Evolutionary conservation across 2,329 filamentous ascomycete genomes (phyloP).

Genomic region (Escovopsis sp.): DNA sequence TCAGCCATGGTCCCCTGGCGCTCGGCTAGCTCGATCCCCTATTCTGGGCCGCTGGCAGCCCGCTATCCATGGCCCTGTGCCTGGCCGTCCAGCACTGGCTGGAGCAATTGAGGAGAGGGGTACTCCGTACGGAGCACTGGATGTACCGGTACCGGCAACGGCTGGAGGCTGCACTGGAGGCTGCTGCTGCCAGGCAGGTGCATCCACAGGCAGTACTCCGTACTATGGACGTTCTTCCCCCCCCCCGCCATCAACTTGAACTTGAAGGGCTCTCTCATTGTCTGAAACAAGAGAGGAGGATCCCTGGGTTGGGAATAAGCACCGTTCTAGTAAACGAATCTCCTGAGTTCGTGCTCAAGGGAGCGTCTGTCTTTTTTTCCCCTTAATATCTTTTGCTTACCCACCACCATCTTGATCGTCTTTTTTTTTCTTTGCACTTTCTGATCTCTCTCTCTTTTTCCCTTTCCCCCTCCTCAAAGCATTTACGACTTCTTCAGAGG

Average conservation of each 20-base stretch:
- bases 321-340: slow-evolving; percentile 2
- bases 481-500: slow-evolving; percentile 16
- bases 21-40: slow-evolving; percentile 2
- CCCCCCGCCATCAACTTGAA: no score
- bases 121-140: background rate
- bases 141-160: background rate
- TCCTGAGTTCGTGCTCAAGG: slow-evolving; percentile 6
- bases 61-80: background rate
- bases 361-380: slow-evolving; percentile 8
- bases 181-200: no score
- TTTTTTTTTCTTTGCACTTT: no score
- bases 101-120: no score
- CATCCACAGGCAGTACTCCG: no score
- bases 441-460: slow-evolving; percentile 5
- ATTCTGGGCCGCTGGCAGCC: slow-evolving; percentile 6
- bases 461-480: slow-evolving; percentile 11
- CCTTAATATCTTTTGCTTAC: slow-evolving; percentile 9
- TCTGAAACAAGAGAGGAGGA: slow-evolving; percentile 4
- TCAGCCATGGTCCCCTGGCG: slow-evolving; percentile 5
- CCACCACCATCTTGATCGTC: slow-evolving; percentile 10
- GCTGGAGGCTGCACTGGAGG: background rate
- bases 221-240: no score
- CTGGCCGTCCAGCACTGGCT: no score
- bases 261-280: background rate
- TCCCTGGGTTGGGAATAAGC: slow-evolving; percentile 3